These are phyloP conservation scores for Ormosia emarginata DNA, from an alignment of 306 rosid species.

Conservation along the genomic window DNA sequence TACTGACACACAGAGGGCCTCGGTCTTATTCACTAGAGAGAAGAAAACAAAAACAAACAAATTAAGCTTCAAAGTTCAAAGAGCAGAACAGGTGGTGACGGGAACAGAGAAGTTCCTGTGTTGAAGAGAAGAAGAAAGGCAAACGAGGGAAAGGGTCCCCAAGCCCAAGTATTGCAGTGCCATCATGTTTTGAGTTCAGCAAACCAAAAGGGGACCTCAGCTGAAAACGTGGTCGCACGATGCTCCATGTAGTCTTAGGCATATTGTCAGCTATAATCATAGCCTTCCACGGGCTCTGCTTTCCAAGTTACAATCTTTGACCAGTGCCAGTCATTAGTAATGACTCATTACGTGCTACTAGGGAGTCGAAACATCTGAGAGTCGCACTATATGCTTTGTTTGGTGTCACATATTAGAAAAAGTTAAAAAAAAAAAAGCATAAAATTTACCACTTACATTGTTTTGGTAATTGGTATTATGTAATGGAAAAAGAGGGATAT, in stretches of 20 bases:
- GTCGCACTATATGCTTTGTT: no score
- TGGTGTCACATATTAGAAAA: no score
- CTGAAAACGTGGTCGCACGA: slow-evolving; percentile 41
- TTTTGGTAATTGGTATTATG: no score
- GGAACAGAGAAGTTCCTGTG: not conserved
- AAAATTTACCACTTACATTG: no score
- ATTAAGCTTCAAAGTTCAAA: slow-evolving; percentile 28
- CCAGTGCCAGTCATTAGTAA: slow-evolving; percentile 10
- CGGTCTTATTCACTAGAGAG: not conserved
- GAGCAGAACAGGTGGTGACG: not conserved
- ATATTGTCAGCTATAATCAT: slow-evolving; percentile 36
- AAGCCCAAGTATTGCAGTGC: not conserved
- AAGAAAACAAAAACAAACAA: slow-evolving; percentile 23
- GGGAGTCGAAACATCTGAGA: no score
- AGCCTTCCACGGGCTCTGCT: slow-evolving; percentile 18
- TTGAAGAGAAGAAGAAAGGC: not conserved
- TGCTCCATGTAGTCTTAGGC: slow-evolving; percentile 24
- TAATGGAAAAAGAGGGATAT: no score
- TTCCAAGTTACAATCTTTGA: slow-evolving; percentile 42
- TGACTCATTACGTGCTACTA: not conserved
- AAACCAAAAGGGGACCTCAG: not conserved
- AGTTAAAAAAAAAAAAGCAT: no score
- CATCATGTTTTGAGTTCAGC: slow-evolving; percentile 34
- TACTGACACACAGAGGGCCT: not conserved
- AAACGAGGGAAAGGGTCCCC: not conserved